Conservation (phyloP, 1,284 basidiomycete genomes). For the Puccinia hordei region DNA sequence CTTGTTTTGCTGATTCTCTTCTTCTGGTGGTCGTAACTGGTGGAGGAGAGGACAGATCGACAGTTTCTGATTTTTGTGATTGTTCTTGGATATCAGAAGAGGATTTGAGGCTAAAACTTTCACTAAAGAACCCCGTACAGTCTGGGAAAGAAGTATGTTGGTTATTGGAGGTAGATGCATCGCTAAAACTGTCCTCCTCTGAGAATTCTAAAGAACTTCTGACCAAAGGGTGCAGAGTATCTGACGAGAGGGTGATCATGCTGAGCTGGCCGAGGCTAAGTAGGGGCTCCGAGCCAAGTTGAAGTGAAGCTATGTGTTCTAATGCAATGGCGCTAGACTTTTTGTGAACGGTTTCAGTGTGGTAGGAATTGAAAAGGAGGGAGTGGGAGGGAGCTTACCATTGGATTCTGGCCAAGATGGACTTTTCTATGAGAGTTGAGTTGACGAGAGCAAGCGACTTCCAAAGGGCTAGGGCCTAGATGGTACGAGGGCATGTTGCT, state of each 20-base stretch:
- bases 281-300: slow-evolving; percentile 1
- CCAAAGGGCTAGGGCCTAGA: background rate
- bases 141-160: slow-evolving; percentile 12
- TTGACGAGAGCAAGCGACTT: background rate
- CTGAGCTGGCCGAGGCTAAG: background rate
- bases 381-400: background rate
- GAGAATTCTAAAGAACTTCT: slow-evolving; percentile 19
- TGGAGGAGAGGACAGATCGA: background rate
- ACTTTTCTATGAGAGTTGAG: background rate
- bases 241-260: background rate
- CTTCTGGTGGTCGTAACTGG: background rate
- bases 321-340: background rate
- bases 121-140: background rate
- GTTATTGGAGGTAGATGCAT: background rate
- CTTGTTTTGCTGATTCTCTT: background rate
- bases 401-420: background rate
- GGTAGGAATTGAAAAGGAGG: too few relatives aligned
- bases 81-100: background rate
- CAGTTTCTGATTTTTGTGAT: background rate
- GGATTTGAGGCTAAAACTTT: background rate
- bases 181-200: slow-evolving; percentile 22
- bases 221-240: background rate
- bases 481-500: background rate
- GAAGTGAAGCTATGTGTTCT: background rate
- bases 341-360: too few relatives aligned